These are phyloP conservation scores for Mucor irregularis DNA, from an alignment of 371 early-diverging fungal species.

Conservation along the genomic window DNA sequence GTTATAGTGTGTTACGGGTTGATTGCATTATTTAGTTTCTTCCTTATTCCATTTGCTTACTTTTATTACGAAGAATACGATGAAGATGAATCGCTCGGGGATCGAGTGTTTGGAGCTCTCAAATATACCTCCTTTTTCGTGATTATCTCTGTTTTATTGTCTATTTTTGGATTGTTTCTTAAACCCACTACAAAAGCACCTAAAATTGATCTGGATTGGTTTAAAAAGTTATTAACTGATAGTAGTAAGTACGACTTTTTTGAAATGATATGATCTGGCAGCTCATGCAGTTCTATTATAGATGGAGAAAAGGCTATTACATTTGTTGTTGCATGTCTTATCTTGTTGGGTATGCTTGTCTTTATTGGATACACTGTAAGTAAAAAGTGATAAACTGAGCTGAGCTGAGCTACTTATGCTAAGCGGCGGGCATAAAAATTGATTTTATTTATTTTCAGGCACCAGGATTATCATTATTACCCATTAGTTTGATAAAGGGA, in stretches of 20 bases:
- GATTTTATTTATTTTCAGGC: constrained; percentile 31
- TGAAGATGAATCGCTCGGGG: constrained; percentile 29
- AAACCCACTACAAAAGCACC: constrained; percentile 36
- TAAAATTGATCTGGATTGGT: constrained; percentile 57
- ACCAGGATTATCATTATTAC: constrained; percentile 56
- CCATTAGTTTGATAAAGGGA: constrained; percentile 52
- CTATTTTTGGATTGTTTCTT: constrained; percentile 50
- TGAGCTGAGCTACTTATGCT: too few species aligned
- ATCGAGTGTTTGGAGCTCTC: constrained; percentile 43
- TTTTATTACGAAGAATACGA: constrained; percentile 70
- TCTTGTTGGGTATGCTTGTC: constrained; percentile 43
- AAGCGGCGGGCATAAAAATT: not conserved
- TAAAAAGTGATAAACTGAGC: not conserved
- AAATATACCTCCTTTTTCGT: constrained; percentile 61
- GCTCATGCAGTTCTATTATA: not conserved
- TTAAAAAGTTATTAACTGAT: constrained; percentile 45
- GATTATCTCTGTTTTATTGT: constrained; percentile 42
- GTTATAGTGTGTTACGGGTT: constrained; percentile 50
- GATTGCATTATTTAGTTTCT: constrained; percentile 53
- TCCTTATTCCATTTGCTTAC: constrained; percentile 64
- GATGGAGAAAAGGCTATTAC: constrained; percentile 44
- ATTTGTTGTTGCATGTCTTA: constrained; percentile 44
- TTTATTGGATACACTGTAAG: constrained; percentile 50
- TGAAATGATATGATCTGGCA: not conserved
- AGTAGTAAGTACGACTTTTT: constrained; percentile 37